These are phyloP conservation scores for Rhodocollybia butyracea DNA, from an alignment of 768 basidiomycete species.

Conservation along the genomic window DNA sequence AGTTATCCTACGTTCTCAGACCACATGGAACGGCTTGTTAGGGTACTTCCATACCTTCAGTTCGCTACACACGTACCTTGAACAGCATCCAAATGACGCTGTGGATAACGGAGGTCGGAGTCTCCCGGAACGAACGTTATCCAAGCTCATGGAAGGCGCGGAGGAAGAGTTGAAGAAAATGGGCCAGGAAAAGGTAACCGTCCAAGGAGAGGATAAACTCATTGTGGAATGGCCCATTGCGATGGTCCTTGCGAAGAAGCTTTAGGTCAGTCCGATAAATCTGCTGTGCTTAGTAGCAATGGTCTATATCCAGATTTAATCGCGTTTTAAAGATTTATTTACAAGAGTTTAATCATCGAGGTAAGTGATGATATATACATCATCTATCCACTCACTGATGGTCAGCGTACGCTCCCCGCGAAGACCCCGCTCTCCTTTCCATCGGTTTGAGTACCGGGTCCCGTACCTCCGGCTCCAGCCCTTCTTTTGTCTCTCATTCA, in stretches of 20 bases:
- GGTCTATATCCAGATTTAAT: too few species aligned
- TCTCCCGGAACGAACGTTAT: conserved; percentile 64
- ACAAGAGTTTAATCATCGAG: too few species aligned
- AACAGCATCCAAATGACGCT: conserved; percentile 54
- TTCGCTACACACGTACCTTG: conserved; percentile 64
- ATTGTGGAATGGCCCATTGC: conserved; percentile 52
- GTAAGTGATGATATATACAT: too few species aligned
- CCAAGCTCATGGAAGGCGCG: conserved; percentile 41
- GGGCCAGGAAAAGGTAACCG: conserved; percentile 24
- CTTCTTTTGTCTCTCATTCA: too few species aligned
- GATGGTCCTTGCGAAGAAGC: conserved; percentile 29
- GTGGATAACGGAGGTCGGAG: conserved; percentile 45
- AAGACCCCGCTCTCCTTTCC: too few species aligned
- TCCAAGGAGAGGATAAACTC: conserved; percentile 35
- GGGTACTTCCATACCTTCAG: conserved; percentile 73
- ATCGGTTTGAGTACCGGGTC: too few species aligned
- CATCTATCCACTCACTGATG: too few species aligned
- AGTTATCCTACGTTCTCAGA: conserved; percentile 52
- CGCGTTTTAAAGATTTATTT: too few species aligned
- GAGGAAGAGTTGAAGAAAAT: conserved; percentile 26
- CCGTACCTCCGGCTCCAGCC: too few species aligned
- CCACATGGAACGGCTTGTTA: conserved; percentile 65
- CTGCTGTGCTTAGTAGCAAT: too few species aligned
- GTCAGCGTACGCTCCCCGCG: too few species aligned
- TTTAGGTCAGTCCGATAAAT: not conserved